Base-by-base conservation (phyloP, 2,329 filamentous ascomycete species). In the Calonectria leucothoes region DNA sequence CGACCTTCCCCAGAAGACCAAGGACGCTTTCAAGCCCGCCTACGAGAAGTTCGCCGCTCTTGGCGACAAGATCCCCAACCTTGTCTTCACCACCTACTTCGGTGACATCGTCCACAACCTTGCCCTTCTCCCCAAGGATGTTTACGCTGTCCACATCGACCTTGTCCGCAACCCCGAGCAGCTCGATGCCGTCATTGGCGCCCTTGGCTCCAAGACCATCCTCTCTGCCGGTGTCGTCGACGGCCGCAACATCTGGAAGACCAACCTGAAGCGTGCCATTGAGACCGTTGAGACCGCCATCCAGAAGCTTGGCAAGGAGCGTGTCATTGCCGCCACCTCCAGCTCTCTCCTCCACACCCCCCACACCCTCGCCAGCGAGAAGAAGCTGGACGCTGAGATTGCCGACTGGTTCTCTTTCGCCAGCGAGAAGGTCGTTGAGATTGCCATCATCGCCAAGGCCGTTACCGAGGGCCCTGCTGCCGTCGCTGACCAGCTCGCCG, bases 181-280 rank as follows among this genome's bases (percentile, higher is more conserved):
- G 90, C 94, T 99, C 77, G 93, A 97, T 75, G 92, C 93, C 79
- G 95, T 99, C 82, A 86, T 95, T 81, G 90, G 89, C 83, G 93
- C 95, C 82, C 92, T 99, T 78, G 95, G 95, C 85, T 88, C 95
- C 85, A 95, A 95, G 86, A 97, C 98, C 85, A 87, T 95, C 81
- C 93, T 99, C 79, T 99, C 97, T 79, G 94, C 93, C 78, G 97
- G 97, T 95, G 94, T 99, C 81, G 97, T 99, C 80, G 96, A 99
- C 82, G 97, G 97, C 83, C 95, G 97, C 83, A 99, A 99, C 92
- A 98, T 99, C 91, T 99, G 97, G 97, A 99, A 99, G 94, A 98
- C 95, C 88, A 98, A 98, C 93, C 94, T 98, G 89, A 94, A 98
- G 92, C 92, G 92, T 82, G 95, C 97, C 83, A 97, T 99, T 78